Evolutionary conservation across 2,329 filamentous ascomycete genomes (phyloP).

Genomic region (Lecanosticta acicola): DNA sequence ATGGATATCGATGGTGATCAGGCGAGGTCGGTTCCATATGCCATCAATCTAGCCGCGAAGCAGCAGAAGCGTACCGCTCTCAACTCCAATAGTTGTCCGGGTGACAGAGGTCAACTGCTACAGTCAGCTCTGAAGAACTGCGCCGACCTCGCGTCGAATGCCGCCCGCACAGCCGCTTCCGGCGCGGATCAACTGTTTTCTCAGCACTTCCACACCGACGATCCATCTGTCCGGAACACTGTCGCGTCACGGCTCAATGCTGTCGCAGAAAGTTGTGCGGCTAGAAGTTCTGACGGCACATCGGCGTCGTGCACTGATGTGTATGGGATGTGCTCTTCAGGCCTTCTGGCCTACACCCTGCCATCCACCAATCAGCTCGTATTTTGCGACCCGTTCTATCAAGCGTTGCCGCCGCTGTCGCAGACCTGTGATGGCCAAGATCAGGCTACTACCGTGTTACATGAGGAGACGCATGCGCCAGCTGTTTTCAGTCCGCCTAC

Average conservation of each 20-base stretch:
- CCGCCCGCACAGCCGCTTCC: slow-evolving; percentile 48
- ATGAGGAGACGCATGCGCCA: slow-evolving; percentile 61
- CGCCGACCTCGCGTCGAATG: slow-evolving; percentile 45
- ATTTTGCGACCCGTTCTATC: slow-evolving; percentile 60
- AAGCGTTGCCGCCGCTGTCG: slow-evolving; percentile 46
- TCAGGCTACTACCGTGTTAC: slow-evolving; percentile 59
- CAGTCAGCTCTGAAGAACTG: slow-evolving; percentile 52
- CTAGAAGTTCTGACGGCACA: slow-evolving; percentile 46
- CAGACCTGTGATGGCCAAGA: slow-evolving; percentile 58
- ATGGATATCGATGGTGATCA: slow-evolving; percentile 51
- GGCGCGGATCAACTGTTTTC: slow-evolving; percentile 5
- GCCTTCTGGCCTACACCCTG: slow-evolving; percentile 58
- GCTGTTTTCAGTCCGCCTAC: slow-evolving; percentile 52
- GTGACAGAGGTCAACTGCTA: slow-evolving; percentile 34
- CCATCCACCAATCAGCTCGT: slow-evolving; percentile 45
- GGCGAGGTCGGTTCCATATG: slow-evolving; percentile 11
- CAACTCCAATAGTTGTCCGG: not conserved
- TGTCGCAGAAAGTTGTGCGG: slow-evolving; percentile 53
- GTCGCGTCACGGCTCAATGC: slow-evolving; percentile 50
- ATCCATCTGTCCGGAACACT: slow-evolving; percentile 39
- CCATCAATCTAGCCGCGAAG: slow-evolving; percentile 14
- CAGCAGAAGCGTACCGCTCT: slow-evolving; percentile 35
- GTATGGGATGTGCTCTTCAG: slow-evolving; percentile 47
- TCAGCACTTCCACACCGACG: slow-evolving; percentile 53
- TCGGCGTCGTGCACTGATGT: slow-evolving; percentile 56